These are phyloP conservation scores for Jamesozyma rosinii DNA, from an alignment of 805 yeast species.

Conservation along the genomic window DNA sequence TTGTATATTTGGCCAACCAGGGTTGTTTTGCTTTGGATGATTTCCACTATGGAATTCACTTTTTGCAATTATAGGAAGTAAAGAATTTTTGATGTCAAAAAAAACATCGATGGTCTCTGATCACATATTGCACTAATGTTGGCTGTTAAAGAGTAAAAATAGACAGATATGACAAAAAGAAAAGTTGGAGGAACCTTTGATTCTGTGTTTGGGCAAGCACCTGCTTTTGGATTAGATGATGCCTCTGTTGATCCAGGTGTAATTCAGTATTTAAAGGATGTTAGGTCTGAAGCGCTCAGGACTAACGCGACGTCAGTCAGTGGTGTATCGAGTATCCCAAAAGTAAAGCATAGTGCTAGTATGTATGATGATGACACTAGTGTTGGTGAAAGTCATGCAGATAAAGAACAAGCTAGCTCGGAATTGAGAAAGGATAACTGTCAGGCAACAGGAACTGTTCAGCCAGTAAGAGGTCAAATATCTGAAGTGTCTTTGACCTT, in stretches of 20 bases:
- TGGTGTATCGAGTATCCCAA: background rate
- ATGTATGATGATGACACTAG: conserved; percentile 19
- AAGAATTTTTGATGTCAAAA: too few species aligned
- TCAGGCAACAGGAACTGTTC: background rate
- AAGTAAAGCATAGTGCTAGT: conserved; percentile 12
- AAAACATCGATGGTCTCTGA: too few species aligned
- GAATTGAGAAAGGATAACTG: background rate
- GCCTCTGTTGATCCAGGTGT: conserved; percentile 22
- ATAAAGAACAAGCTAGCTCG: background rate
- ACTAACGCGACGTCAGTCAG: conserved; percentile 9
- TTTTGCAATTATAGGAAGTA: too few species aligned
- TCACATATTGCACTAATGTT: too few species aligned
- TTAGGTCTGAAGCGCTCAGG: conserved; percentile 24
- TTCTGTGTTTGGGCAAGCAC: conserved; percentile 25
- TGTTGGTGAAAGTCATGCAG: background rate
- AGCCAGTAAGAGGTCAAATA: background rate
- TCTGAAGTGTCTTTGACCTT: conserved; percentile 2
- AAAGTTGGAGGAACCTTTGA: conserved; percentile 8
- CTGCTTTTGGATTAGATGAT: conserved; percentile 22
- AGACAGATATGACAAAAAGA: background rate
- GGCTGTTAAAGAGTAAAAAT: background rate
- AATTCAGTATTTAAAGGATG: conserved; percentile 17
- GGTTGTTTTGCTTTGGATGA: too few species aligned
- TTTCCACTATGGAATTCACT: too few species aligned
- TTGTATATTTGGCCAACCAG: too few species aligned